These are phyloP conservation scores for Ammopiptanthus mongolicus DNA, from an alignment of 306 rosid species.

Conservation along the genomic window DNA sequence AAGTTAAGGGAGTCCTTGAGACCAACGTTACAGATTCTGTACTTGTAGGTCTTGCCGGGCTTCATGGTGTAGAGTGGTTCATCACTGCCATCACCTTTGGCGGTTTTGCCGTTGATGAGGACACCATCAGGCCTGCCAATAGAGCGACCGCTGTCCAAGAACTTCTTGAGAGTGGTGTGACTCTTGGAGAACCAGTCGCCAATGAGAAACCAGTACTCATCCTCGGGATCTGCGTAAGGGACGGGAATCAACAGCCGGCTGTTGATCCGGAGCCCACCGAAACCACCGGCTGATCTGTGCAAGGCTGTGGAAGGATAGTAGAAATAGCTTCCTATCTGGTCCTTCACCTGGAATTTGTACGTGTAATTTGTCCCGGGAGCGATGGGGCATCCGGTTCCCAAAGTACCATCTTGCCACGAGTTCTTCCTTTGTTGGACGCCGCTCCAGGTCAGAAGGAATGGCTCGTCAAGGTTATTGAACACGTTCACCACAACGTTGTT, in stretches of 20 bases:
- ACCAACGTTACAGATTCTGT: slow-evolving; percentile 69
- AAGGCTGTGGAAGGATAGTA: slow-evolving; percentile 55
- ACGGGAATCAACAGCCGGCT: slow-evolving; percentile 73
- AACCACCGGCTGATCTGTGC: slow-evolving; percentile 59
- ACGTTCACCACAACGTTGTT: slow-evolving; percentile 60
- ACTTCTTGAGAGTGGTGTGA: slow-evolving; percentile 36
- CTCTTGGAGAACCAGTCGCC: slow-evolving; percentile 73
- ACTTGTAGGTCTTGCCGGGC: slow-evolving; percentile 66
- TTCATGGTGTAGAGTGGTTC: slow-evolving; percentile 64
- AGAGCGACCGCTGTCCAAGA: slow-evolving; percentile 56
- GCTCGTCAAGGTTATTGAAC: slow-evolving; percentile 71
- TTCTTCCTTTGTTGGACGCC: slow-evolving; percentile 77
- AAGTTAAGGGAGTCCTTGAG: slow-evolving; percentile 65
- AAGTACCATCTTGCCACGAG: slow-evolving; percentile 75
- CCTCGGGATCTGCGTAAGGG: slow-evolving; percentile 70
- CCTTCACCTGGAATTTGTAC: slow-evolving; percentile 71
- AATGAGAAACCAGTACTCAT: slow-evolving; percentile 60
- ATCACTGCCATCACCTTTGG: slow-evolving; percentile 47
- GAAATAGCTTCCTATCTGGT: slow-evolving; percentile 64
- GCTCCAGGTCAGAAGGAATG: slow-evolving; percentile 65
- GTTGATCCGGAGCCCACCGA: slow-evolving; percentile 62
- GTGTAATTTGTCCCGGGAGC: slow-evolving; percentile 61
- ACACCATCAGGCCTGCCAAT: slow-evolving; percentile 59
- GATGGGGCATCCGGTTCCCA: slow-evolving; percentile 71
- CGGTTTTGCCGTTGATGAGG: slow-evolving; percentile 55